These are phyloP conservation scores for Seminavis robusta DNA, from an alignment of 108 stramenopile species.

Conservation along the genomic window DNA sequence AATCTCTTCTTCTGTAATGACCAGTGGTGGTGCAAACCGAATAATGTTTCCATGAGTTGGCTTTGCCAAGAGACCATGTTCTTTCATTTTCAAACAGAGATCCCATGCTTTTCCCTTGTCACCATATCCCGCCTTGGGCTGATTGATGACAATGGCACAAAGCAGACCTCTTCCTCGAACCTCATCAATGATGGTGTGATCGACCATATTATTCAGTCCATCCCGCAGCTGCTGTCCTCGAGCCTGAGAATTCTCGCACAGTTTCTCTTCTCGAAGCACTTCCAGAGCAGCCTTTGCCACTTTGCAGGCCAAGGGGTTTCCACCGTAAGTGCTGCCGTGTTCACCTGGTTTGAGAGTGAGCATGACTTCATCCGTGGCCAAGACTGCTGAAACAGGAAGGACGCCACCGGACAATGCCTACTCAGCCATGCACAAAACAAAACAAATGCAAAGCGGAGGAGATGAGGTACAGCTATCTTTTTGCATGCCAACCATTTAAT, in stretches of 20 bases:
- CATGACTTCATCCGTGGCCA: slow-evolving; percentile 96
- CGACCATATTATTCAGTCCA: slow-evolving; percentile 64
- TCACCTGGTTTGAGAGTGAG: slow-evolving; percentile 95
- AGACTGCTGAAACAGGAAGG: slow-evolving; percentile 94
- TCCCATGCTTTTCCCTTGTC: slow-evolving; percentile 91
- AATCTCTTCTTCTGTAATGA: slow-evolving; percentile 87
- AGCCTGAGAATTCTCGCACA: slow-evolving; percentile 78
- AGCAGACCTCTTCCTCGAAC: slow-evolving; percentile 95
- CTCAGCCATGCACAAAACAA: slow-evolving; percentile 10
- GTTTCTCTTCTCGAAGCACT: slow-evolving; percentile 92
- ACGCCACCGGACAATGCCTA: slow-evolving; percentile 98
- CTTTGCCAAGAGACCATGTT: slow-evolving; percentile 95
- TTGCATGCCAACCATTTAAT: not conserved
- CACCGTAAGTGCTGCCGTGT: slow-evolving; percentile 99
- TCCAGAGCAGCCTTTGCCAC: slow-evolving; percentile 96
- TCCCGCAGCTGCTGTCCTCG: slow-evolving; percentile 90
- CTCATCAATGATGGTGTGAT: slow-evolving; percentile 55
- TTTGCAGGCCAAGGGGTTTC: slow-evolving; percentile 98
- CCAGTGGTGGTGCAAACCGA: slow-evolving; percentile 96
- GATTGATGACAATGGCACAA: slow-evolving; percentile 96
- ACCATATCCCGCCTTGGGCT: slow-evolving; percentile 82
- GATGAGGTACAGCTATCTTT: not conserved
- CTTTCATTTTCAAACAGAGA: slow-evolving; percentile 87
- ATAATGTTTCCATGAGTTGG: slow-evolving; percentile 99
- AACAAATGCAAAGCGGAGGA: not conserved